These are phyloP conservation scores for Scytalidium sp. DNA, from an alignment of 2,329 filamentous ascomycete genomes.

Conservation along the genomic window DNA sequence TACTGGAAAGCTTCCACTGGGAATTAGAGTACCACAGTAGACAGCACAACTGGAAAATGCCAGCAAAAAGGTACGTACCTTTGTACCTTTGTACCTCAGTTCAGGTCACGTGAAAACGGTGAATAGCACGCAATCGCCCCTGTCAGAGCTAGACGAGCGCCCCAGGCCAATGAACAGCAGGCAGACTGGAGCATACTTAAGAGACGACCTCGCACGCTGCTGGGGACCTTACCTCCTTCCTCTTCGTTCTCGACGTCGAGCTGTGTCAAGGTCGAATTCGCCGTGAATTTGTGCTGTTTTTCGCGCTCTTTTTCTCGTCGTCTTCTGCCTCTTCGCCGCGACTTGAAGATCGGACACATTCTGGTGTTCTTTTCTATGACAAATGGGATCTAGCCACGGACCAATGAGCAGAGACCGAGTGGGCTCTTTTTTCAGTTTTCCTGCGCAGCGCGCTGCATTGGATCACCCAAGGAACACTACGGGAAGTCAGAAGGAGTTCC, in stretches of 20 bases:
- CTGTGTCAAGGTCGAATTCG: slow-evolving; percentile 3
- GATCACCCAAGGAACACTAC: background rate
- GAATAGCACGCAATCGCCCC: slow-evolving; percentile 18
- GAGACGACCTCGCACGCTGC: background rate
- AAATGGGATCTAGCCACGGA: slow-evolving; percentile 6
- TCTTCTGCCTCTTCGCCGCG: slow-evolving; percentile 9
- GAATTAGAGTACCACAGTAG: too few species aligned
- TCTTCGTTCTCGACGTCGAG: slow-evolving; percentile 1
- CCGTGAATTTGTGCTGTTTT: slow-evolving; percentile 11
- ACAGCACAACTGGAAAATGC: too few species aligned
- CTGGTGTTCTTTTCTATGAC: slow-evolving; percentile 4
- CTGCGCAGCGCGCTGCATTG: background rate
- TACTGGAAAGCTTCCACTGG: too few species aligned
- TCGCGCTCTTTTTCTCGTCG: slow-evolving; percentile 10
- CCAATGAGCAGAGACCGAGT: slow-evolving; percentile 14
- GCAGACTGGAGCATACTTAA: background rate
- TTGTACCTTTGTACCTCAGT: too few species aligned
- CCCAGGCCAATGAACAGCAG: slow-evolving; percentile 10
- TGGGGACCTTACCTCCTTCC: slow-evolving; percentile 1
- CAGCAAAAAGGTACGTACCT: too few species aligned
- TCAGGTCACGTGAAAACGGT: background rate
- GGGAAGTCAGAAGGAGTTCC: background rate
- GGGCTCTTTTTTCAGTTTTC: slow-evolving; percentile 3
- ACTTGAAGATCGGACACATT: background rate
- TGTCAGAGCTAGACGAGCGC: slow-evolving; percentile 9